Percentiles rank a stretch among this genome's conserved stretches.
Evolutionary conservation across 768 basidiomycete genomes (phyloP).

Genomic region (Psilocybe subaeruginosa): DNA sequence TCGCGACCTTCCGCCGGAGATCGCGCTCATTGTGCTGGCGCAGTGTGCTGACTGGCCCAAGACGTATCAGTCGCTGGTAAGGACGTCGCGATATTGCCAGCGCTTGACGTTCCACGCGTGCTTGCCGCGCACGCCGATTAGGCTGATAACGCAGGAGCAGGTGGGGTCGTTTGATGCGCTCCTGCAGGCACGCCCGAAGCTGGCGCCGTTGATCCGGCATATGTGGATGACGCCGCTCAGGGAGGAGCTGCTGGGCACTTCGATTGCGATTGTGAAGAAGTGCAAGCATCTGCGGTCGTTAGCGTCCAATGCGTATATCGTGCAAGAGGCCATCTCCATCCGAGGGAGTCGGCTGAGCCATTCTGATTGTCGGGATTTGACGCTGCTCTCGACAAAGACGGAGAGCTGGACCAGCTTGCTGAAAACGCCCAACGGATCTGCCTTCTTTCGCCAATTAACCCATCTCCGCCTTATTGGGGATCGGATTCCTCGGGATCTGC

Average conservation of each 20-base stretch:
- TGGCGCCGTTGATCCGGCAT: constrained; percentile 28
- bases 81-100: constrained; percentile 34
- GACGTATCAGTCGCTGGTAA: constrained; percentile 35
- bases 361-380: constrained; percentile 30
- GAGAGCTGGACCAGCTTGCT: constrained; percentile 25
- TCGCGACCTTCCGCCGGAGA: constrained; percentile 33
- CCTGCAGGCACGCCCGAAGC: constrained; percentile 16
- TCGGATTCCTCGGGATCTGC: constrained; percentile 24
- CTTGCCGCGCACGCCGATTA: constrained; percentile 35
- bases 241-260: constrained; percentile 21
- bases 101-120: constrained; percentile 34
- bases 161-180: constrained; percentile 32
- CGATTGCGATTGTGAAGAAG: constrained; percentile 28
- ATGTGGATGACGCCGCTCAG: constrained; percentile 38
- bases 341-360: constrained; percentile 27
- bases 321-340: constrained; percentile 27
- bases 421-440: constrained; percentile 22
- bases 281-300: constrained; percentile 34
- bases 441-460: constrained; percentile 34
- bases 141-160: constrained; percentile 33
- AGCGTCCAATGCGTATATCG: constrained; percentile 31
- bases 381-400: constrained; percentile 30
- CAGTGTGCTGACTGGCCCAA: constrained; percentile 30
- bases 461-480: constrained; percentile 37
- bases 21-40: constrained; percentile 32